These are phyloP conservation scores for Termitomyces eurrhizus DNA, from an alignment of 768 basidiomycete genomes.

Conservation along the genomic window DNA sequence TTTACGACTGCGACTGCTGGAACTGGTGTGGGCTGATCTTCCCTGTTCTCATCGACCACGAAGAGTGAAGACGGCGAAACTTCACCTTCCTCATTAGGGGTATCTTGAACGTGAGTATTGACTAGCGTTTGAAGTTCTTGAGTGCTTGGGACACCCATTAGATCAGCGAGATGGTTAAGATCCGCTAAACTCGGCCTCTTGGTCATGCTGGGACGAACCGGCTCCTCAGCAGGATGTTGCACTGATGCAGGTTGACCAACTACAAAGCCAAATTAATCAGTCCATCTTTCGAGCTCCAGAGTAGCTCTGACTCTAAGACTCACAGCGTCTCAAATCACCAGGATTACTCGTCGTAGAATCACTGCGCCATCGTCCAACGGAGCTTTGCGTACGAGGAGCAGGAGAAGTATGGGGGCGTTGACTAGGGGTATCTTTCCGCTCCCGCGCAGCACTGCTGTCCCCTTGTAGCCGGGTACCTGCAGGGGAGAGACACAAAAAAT, in stretches of 20 bases:
- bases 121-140: conserved; percentile 6
- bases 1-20: neutral
- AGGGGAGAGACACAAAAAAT: neutral
- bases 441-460: neutral
- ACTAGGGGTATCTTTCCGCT: neutral
- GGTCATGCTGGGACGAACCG: neutral
- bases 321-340: neutral
- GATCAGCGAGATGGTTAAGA: conserved; percentile 8
- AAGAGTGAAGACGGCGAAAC: neutral
- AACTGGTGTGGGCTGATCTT: conserved; percentile 3
- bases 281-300: neutral
- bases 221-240: neutral
- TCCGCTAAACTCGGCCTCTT: conserved; percentile 2
- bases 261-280: neutral
- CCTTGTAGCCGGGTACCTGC: neutral
- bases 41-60: neutral
- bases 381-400: neutral
- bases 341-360: neutral
- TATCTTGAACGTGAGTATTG: neutral
- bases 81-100: neutral
- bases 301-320: neutral
- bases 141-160: conserved; percentile 9
- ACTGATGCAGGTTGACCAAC: neutral
- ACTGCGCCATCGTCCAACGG: conserved; percentile 8
- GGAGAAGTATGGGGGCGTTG: neutral